phyloP scores from a whole-genome alignment of 371 early-diverging fungal genomes.

The Massospora cicadina region DNA sequence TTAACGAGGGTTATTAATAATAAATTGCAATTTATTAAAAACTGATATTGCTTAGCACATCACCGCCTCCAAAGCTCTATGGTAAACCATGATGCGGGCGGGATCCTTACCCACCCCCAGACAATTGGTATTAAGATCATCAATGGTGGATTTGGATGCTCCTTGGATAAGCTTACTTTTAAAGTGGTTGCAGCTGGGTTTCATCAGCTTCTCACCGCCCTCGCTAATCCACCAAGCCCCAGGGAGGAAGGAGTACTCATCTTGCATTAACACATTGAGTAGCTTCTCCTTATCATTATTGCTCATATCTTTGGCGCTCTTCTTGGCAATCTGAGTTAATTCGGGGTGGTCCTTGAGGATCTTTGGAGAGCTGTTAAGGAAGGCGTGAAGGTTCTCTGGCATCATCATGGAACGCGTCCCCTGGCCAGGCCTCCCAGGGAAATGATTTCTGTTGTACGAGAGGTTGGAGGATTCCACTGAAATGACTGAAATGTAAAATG shows the following conservation, averaged over 20 bases:
- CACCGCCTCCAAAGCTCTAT: background rate
- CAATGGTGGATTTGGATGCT: too few species aligned
- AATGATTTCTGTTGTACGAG: constrained; percentile 7
- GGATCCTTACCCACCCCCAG: background rate
- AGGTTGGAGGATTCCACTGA: background rate
- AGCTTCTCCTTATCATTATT: background rate
- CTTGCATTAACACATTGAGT: background rate
- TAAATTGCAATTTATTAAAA: background rate
- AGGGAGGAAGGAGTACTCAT: constrained; percentile 6
- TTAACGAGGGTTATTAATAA: background rate
- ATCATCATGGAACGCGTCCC: constrained; percentile 9
- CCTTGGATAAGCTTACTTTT: background rate
- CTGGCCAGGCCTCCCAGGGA: constrained; percentile 7
- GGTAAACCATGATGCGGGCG: background rate
- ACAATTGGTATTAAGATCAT: background rate
- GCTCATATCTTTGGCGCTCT: constrained; percentile 3
- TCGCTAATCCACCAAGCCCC: constrained; percentile 10
- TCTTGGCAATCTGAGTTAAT: background rate
- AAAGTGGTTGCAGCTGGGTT: background rate
- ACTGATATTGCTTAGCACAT: background rate
- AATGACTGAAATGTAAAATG: constrained; percentile 1
- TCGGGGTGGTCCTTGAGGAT: background rate
- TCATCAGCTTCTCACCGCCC: background rate
- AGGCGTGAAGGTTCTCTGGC: constrained; percentile 2
- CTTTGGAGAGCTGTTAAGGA: background rate